These are phyloP conservation scores for Penium margaritaceum DNA, from an alignment of 139 green algal genomes.

Conservation along the genomic window DNA sequence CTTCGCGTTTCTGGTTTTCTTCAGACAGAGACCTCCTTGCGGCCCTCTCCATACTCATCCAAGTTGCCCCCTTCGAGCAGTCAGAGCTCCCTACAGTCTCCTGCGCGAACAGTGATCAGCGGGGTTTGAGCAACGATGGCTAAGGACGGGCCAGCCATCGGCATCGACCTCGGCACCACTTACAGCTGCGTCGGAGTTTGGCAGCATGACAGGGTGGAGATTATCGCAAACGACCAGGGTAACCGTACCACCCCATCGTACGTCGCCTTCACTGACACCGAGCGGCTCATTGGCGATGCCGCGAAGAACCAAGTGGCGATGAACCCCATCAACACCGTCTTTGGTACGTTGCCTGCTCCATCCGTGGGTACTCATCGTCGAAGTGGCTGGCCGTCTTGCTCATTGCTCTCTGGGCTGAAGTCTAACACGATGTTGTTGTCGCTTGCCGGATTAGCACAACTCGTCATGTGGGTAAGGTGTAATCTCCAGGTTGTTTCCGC, in stretches of 20 bases:
- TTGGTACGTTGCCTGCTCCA: background rate
- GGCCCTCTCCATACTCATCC: no score
- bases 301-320: conserved; percentile 82
- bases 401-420: no score
- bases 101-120: no score
- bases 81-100: no score
- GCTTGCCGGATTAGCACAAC: no score
- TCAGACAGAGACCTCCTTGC: no score
- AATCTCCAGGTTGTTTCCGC: no score
- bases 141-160: conserved; percentile 17
- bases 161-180: conserved; percentile 54
- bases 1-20: no score
- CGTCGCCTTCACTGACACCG: conserved; percentile 69
- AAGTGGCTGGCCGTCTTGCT: conserved; percentile 72
- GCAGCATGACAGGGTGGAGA: conserved; percentile 63
- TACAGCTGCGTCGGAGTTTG: conserved; percentile 73
- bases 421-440: no score
- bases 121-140: no score
- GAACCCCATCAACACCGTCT: conserved; percentile 8
- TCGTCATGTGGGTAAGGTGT: no score
- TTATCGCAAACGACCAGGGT: conserved; percentile 75
- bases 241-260: conserved; percentile 87
- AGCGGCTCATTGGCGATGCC: conserved; percentile 10
- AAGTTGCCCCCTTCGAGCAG: no score
- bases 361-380: conserved; percentile 6